These are phyloP conservation scores for Paraphaeosphaeria minitans DNA, from an alignment of 2,329 filamentous ascomycete genomes.

Conservation along the genomic window DNA sequence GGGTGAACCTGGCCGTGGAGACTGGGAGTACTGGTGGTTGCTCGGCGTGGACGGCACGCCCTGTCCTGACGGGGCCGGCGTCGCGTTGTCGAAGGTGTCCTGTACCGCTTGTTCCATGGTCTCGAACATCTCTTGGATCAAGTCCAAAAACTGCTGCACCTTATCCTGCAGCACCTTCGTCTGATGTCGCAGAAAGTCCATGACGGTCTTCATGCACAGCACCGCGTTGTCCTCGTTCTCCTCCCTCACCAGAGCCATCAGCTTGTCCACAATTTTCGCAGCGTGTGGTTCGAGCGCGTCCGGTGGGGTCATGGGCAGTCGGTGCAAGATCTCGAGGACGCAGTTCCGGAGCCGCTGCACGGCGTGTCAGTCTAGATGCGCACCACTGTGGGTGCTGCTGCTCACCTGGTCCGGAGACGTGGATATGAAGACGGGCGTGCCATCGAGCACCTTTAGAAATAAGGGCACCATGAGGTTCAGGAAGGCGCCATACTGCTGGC, in stretches of 20 bases:
- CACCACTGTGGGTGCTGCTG: constrained; percentile 14
- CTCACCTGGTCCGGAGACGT: constrained; percentile 85
- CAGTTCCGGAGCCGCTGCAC: constrained; percentile 84
- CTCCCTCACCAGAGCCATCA: constrained; percentile 84
- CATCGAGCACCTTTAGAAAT: constrained; percentile 82
- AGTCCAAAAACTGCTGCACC: constrained; percentile 85
- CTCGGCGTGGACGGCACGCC: constrained; percentile 68
- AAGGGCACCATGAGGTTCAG: constrained; percentile 87
- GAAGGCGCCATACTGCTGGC: constrained; percentile 78
- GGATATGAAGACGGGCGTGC: constrained; percentile 88
- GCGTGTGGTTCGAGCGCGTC: constrained; percentile 90
- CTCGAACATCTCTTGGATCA: constrained; percentile 96
- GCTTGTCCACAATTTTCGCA: constrained; percentile 82
- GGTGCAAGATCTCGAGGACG: constrained; percentile 91
- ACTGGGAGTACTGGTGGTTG: constrained; percentile 74
- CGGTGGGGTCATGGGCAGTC: constrained; percentile 74
- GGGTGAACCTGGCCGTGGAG: constrained; percentile 87
- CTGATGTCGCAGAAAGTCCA: constrained; percentile 94
- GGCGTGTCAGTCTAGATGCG: constrained; percentile 16
- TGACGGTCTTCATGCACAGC: constrained; percentile 97
- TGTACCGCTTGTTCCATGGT: constrained; percentile 93
- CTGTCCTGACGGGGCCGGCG: constrained; percentile 57
- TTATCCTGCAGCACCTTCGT: constrained; percentile 78
- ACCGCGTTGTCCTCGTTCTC: constrained; percentile 99
- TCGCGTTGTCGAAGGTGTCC: constrained; percentile 87